phyloP scores from a whole-genome alignment of 148 eudicot genomes.

The Silene latifolia region DNA sequence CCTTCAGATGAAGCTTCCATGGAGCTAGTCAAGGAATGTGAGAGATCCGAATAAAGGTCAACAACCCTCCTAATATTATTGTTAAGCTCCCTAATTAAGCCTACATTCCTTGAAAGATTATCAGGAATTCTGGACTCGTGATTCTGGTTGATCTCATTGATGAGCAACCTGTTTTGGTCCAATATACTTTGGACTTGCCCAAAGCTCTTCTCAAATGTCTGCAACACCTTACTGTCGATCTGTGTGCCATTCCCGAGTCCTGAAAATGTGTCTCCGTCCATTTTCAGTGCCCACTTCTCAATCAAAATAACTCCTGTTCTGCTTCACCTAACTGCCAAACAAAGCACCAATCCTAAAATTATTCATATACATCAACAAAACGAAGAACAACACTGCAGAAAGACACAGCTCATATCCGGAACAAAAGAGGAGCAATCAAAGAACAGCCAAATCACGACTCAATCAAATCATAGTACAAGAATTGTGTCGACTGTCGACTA shows the following conservation, averaged over 20 bases:
- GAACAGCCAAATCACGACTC: not conserved
- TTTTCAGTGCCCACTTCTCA: constrained; percentile 16
- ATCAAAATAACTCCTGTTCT: constrained; percentile 18
- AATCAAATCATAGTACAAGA: not conserved
- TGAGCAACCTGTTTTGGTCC: constrained; percentile 75
- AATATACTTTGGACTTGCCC: constrained; percentile 74
- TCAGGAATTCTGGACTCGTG: constrained; percentile 82
- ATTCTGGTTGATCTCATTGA: constrained; percentile 86
- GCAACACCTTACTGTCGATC: constrained; percentile 63
- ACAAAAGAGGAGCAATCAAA: no score
- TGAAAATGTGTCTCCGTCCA: constrained; percentile 84
- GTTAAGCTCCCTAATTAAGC: constrained; percentile 78
- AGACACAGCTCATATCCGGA: no score
- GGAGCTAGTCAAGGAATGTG: constrained; percentile 56
- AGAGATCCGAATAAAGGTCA: constrained; percentile 78
- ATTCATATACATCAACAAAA: constrained; percentile 4
- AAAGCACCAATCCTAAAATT: not conserved
- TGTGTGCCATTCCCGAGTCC: constrained; percentile 57
- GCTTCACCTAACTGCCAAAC: constrained; percentile 28
- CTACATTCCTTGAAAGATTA: constrained; percentile 71
- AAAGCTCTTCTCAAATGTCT: constrained; percentile 77
- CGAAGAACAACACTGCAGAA: not conserved
- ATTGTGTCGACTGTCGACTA: not conserved
- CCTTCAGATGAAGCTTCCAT: constrained; percentile 74
- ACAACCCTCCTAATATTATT: constrained; percentile 79